Percentiles rank a stretch among this genome's conserved stretches.
phyloP scores from a whole-genome alignment of 2,329 filamentous ascomycete species.

The Pyrenophora graminea region DNA sequence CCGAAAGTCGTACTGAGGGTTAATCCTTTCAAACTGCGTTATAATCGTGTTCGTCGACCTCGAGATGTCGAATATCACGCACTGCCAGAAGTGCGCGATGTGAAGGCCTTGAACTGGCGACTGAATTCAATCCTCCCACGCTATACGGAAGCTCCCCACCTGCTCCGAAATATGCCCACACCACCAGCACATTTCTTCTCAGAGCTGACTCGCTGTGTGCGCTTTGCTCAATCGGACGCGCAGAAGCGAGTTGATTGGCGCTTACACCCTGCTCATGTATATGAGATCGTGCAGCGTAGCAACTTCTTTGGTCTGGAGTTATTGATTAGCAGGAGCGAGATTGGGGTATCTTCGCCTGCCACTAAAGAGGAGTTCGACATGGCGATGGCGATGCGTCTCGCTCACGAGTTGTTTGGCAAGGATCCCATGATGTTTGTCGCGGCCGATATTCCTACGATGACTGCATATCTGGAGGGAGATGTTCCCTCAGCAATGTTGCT shows the following conservation, averaged over 20 bases:
- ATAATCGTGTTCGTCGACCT: too few species aligned
- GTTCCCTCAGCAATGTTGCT: too few species aligned
- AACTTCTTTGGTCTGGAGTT: slow-evolving; percentile 1
- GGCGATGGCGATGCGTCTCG: too few species aligned
- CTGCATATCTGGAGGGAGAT: too few species aligned
- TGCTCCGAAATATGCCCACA: neutral
- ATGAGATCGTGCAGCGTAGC: slow-evolving; percentile 7
- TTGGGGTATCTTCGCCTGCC: too few species aligned
- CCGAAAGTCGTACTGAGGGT: too few species aligned
- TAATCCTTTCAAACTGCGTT: too few species aligned
- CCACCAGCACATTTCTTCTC: neutral
- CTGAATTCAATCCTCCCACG: neutral
- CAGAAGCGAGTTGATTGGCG: slow-evolving; percentile 3
- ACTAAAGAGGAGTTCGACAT: too few species aligned
- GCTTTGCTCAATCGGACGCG: slow-evolving; percentile 7
- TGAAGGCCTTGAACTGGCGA: neutral
- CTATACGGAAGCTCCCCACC: neutral
- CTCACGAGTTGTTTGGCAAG: too few species aligned
- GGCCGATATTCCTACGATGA: too few species aligned
- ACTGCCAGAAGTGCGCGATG: neutral
- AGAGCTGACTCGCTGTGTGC: slow-evolving; percentile 7
- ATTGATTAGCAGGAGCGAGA: too few species aligned
- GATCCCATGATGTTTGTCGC: too few species aligned
- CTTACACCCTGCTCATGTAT: slow-evolving; percentile 3
- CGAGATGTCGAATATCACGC: neutral